Base-by-base conservation (phyloP, 1,284 basidiomycete species). In the Malassezia yamatoensis region DNA sequence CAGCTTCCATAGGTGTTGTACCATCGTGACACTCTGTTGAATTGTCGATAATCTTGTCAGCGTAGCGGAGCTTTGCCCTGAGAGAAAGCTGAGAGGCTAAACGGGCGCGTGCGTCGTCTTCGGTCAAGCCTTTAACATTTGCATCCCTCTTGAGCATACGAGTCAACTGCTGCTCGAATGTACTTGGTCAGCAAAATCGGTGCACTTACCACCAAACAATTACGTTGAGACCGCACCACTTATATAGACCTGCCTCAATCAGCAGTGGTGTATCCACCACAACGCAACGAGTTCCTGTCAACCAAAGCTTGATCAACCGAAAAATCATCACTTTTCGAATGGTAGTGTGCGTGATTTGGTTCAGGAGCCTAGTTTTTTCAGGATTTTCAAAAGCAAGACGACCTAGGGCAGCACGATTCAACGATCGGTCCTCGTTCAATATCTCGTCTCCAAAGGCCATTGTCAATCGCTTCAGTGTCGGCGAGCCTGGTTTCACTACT, bases 201-300 rank as follows among this genome's bases (percentile, higher is more conserved):
- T 12, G 5, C 16, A 76, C 84, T 56, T 58, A 89, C 88, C 86
- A 90, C 68, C 88, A 94, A 2, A 96, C 90, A 15, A 98, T 83
- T 3, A 91, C 81, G 10, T 91, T 82, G 63, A 82, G 81, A 2
- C 85, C 90, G 53, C 91, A 87, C 79, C 82, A 87, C 69, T 82
- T 83, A 84, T 87, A 90, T 49, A 96, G 74, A 1, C 85, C 85
- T 0, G 88, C 85, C 75, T 98, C 93, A 54, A 98, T 86, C 53
- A 96, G 78, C 49, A 96, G 77, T n/a, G 93, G 93, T 7, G 96
- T 87, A 75, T 96, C 93, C 57, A 96, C 78, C 2, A 98, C 80
- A 58, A 87, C 88, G 50, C 85, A 79, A 67, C 81, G 83, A 62
- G 87, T 78, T 2, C 91, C 93, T 29, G 74, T 76, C 35, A 90